Evolutionary conservation across 176 grass and related monocot species (phyloP), one percentile per base, ranked within the genome.

Genomic region (Bothriochloa decipiens): DNA sequence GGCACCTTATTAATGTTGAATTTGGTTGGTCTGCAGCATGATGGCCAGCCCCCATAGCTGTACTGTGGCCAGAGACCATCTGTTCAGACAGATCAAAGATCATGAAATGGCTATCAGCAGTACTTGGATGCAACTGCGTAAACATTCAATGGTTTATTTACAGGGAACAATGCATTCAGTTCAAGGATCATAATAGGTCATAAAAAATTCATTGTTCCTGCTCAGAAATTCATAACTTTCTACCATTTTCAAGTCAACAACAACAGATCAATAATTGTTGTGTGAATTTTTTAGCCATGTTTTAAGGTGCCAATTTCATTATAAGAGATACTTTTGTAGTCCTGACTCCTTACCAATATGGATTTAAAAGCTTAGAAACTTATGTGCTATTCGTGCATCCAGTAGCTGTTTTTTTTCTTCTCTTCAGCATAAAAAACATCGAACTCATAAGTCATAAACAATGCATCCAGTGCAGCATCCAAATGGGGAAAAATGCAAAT

Each of bases 61-160:
- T 99, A 99, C 49, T 96, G 74, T 43, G 83, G 70, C 96, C 96
- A 96, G 5, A 99, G 86, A 16, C 96, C 96, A 83, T 99, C 96
- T 99, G 86, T 78, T 20, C 65, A 50, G 77, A 79, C 42, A 83
- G 8, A 77, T n/a, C 46, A 68, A 80, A 63, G 13, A 49, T 61
- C 4, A 36, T 33, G 37, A 85, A 40, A 23, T 78, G 26, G 23
- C 61, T 28, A 42, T 42, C 47, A 46, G 22, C 2, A 46, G 7
- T 18, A 42, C 42, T 28, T 55, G 42, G 37, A 77, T 73, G 27
- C 29, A 28, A 47, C 22, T 28, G 3, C 11, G 66, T 22, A 33
- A 8, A 27, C 18, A n/a, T n/a, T n/a, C n/a, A n/a, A n/a, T n/a
- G n/a, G n/a, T n/a, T n/a, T n/a, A n/a, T n/a, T n/a, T n/a, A n/a